Evolutionary conservation across 129 eudicot species (phyloP).

Genomic region (Mikania micrantha): DNA sequence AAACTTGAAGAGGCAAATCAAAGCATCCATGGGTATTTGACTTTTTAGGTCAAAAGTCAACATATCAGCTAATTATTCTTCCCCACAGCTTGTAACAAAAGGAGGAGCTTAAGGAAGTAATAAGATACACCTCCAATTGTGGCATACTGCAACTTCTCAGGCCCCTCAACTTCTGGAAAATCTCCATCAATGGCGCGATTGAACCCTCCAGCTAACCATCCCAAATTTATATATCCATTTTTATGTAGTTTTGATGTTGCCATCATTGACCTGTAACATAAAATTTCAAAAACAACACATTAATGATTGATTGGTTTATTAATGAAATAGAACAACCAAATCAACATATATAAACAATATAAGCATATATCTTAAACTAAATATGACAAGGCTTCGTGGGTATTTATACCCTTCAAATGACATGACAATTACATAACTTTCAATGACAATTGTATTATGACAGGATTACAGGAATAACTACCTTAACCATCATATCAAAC

Average conservation of each 20-base stretch:
- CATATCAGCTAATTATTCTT: conserved; percentile 30
- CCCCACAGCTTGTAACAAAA: conserved; percentile 56
- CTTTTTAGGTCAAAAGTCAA: conserved; percentile 9
- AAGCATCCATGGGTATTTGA: not conserved
- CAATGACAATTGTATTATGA: no score
- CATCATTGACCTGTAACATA: conserved; percentile 56
- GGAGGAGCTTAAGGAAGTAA: conserved; percentile 62
- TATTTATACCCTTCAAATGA: no score
- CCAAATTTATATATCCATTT: conserved; percentile 71
- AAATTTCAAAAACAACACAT: not conserved
- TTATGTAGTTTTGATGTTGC: conserved; percentile 61
- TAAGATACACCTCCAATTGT: conserved; percentile 91
- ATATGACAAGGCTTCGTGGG: no score
- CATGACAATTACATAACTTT: no score
- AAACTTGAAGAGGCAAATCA: conserved; percentile 2
- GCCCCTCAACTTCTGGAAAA: conserved; percentile 67
- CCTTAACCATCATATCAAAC: no score
- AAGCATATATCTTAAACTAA: no score
- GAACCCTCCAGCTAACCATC: conserved; percentile 87
- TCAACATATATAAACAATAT: no score
- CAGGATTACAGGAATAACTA: no score
- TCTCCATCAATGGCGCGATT: conserved; percentile 58
- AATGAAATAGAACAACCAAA: not conserved
- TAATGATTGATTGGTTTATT: not conserved
- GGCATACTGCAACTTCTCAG: conserved; percentile 87